Evolutionary conservation across 805 yeast genomes (phyloP).

Genomic region (Yamadazyma ubonensis): DNA sequence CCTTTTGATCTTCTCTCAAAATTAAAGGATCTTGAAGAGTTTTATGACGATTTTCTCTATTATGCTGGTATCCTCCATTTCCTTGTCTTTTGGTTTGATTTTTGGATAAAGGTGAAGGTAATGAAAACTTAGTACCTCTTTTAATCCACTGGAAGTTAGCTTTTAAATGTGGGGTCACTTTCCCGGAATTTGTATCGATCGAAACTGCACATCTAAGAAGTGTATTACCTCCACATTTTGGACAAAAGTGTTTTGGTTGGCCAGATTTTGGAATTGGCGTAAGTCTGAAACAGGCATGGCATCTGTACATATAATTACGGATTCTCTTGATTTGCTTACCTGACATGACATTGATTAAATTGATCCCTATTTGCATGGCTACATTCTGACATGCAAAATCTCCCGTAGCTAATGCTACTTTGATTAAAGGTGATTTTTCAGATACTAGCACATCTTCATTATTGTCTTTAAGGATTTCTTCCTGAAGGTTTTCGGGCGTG

Average conservation of each 20-base stretch:
- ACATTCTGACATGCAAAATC: slow-evolving; percentile 98
- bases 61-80: slow-evolving; percentile 76
- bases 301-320: slow-evolving; percentile 89
- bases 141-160: slow-evolving; percentile 91
- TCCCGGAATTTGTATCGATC: slow-evolving; percentile 74
- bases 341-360: slow-evolving; percentile 77
- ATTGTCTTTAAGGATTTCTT: slow-evolving; percentile 65
- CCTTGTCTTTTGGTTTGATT: slow-evolving; percentile 70
- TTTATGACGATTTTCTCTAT: slow-evolving; percentile 57
- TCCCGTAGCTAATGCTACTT: slow-evolving; percentile 87
- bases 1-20: slow-evolving; percentile 91
- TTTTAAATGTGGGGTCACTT: slow-evolving; percentile 83
- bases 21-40: slow-evolving; percentile 49
- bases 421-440: slow-evolving; percentile 38
- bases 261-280: slow-evolving; percentile 77
- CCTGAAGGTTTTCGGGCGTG: slow-evolving; percentile 78
- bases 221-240: slow-evolving; percentile 93
- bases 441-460: slow-evolving; percentile 52
- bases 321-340: slow-evolving; percentile 85
- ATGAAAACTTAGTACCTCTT: slow-evolving; percentile 77
- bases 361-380: slow-evolving; percentile 84
- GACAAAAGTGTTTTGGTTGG: slow-evolving; percentile 82
- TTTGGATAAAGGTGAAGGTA: slow-evolving; percentile 87
- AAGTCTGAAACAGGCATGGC: slow-evolving; percentile 93
- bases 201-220: slow-evolving; percentile 88